These are phyloP conservation scores for Rhodotorula diobovata DNA, from an alignment of 768 basidiomycete genomes.

Conservation along the genomic window DNA sequence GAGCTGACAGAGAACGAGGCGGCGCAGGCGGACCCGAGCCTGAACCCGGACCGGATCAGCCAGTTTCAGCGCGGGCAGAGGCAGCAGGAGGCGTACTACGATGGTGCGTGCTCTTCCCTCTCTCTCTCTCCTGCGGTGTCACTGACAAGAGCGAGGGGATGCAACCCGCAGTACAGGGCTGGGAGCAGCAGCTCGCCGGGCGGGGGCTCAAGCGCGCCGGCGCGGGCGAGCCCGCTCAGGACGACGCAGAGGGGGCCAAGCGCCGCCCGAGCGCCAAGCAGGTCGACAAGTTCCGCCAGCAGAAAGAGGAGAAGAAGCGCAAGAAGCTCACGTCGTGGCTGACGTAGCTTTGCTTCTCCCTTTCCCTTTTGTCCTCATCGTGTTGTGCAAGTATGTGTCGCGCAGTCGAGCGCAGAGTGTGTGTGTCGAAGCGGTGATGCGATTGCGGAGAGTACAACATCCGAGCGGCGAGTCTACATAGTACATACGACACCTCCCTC, in stretches of 20 bases:
- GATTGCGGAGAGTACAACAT: neutral
- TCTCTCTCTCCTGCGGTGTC: neutral
- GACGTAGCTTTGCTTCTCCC: neutral
- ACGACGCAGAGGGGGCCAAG: neutral
- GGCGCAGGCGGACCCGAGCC: constrained; percentile 10
- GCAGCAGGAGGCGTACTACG: constrained; percentile 36
- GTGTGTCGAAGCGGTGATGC: neutral
- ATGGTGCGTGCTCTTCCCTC: constrained; percentile 1
- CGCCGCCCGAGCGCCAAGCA: constrained; percentile 11
- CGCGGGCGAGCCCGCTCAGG: neutral
- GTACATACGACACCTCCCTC: no score
- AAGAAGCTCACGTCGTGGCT: constrained; percentile 13
- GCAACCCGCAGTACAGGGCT: neutral
- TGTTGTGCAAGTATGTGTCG: neutral
- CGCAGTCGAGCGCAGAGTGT: no score
- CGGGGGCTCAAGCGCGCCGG: constrained; percentile 15
- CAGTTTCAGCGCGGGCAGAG: constrained; percentile 18
- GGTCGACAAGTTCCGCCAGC: constrained; percentile 8
- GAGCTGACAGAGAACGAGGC: neutral
- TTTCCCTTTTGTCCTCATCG: no score
- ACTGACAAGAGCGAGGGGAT: neutral
- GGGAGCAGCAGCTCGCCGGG: constrained; percentile 3
- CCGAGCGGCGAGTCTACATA: neutral
- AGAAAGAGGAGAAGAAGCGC: constrained; percentile 25
- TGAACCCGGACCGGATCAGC: constrained; percentile 36